Evolutionary conservation across 495 filamentous ascomycete genomes (phyloP).

Genomic region (Elasticomyces elasticus): DNA sequence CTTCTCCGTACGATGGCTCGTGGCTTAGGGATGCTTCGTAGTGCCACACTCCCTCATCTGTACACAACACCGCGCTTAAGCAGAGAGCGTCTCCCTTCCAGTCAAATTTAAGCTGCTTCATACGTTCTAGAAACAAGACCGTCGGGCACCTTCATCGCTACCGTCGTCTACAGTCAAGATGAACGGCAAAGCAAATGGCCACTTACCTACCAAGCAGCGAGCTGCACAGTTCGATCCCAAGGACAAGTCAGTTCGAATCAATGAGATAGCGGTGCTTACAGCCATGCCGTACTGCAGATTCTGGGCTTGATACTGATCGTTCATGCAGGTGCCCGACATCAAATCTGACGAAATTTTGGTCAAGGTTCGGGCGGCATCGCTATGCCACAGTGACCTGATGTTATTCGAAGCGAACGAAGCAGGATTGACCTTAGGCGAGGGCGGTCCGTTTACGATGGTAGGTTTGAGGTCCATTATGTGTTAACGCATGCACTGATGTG

Average conservation of each 20-base stretch:
- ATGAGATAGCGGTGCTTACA: not conserved
- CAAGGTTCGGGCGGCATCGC: slow-evolving; percentile 24
- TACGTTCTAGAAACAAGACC: too few species aligned
- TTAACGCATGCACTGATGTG: not conserved
- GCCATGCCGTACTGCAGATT: not conserved
- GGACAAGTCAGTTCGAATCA: not conserved
- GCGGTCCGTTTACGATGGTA: slow-evolving; percentile 23
- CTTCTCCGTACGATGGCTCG: not conserved
- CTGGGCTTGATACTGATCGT: not conserved
- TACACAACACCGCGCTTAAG: too few species aligned
- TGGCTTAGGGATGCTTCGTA: too few species aligned
- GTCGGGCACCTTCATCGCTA: not conserved
- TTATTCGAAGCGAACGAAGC: slow-evolving; percentile 27
- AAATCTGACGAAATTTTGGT: slow-evolving; percentile 26
- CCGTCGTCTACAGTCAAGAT: not conserved
- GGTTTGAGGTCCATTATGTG: not conserved
- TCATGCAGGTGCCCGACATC: slow-evolving; percentile 21
- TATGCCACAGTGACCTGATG: slow-evolving; percentile 27
- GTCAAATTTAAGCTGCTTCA: too few species aligned
- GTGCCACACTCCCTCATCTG: too few species aligned
- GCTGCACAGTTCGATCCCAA: not conserved
- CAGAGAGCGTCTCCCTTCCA: too few species aligned
- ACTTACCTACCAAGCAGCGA: not conserved
- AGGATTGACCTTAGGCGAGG: slow-evolving; percentile 18
- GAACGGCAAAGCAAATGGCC: not conserved